Evolutionary conservation across 2,329 filamentous ascomycete species (phyloP).

Genomic region (Sporothrix brunneoviolacea): DNA sequence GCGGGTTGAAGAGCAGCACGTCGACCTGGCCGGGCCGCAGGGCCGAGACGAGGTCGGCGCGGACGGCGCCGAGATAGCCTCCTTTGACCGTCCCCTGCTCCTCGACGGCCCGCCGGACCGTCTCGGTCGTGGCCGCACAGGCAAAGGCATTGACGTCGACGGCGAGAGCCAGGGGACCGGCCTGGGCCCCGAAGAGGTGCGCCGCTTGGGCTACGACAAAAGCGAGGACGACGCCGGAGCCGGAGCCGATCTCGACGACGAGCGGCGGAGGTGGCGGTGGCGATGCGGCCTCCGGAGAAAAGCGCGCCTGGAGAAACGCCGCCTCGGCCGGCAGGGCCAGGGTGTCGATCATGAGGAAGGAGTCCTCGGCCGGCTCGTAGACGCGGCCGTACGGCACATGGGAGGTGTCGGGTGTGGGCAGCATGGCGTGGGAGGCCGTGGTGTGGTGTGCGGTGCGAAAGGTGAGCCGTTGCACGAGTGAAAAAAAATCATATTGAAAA

Average conservation of each 20-base stretch:
- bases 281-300: conserved; percentile 31
- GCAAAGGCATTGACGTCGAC: conserved; percentile 83
- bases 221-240: conserved; percentile 87
- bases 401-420: conserved; percentile 87
- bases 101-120: conserved; percentile 46
- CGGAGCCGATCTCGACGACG: conserved; percentile 79
- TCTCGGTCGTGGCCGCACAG: conserved; percentile 66
- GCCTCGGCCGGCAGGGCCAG: conserved; percentile 66
- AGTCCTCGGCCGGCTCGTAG: conserved; percentile 95
- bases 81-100: too few species aligned
- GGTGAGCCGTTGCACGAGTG: too few species aligned
- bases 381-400: conserved; percentile 84
- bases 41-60: conserved; percentile 62
- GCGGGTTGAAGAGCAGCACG: conserved; percentile 91
- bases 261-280: conserved; percentile 44
- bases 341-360: conserved; percentile 87
- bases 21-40: conserved; percentile 60
- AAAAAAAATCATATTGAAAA: too few species aligned
- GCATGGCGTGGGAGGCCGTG: conserved; percentile 50
- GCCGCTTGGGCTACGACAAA: conserved; percentile 73
- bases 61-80: conserved; percentile 63
- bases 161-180: conserved; percentile 61
- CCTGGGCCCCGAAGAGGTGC: conserved; percentile 57
- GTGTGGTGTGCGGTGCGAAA: not conserved
- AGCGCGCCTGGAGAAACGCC: conserved; percentile 59